Base-by-base conservation (phyloP, 345 rosid genomes). In the Salix viminalis region DNA sequence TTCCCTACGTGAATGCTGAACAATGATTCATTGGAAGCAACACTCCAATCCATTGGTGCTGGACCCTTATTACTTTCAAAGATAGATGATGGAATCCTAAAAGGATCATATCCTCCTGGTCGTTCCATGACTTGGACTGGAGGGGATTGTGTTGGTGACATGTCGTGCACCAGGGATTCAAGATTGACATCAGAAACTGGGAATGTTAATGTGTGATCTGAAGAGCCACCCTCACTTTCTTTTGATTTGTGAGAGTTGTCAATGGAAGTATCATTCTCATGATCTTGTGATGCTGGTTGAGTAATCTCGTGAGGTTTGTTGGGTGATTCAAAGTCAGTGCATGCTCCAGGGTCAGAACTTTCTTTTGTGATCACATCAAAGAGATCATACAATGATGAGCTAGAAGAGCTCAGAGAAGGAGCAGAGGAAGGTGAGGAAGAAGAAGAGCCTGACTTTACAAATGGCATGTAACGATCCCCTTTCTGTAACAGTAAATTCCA, bases 111-210 rank as follows among this genome's bases (percentile, higher is more conserved):
- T 69, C 71, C 81, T 26, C 56, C 84, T 4, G 86, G 60, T 30
- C 92, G 83, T 3, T 89, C 89, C 99, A 95, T 95, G 34, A 84
- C 82, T 88, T 95, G 99, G 64, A 85, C n/a, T 2, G 86, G 81
- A 73, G 98, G 99, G 66, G 91, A 88, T 78, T 83, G 82, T 14
- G 80, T 89, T 19, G 90, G 83, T 15, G 87, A 77, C 7, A 52
- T 39, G 39, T 9, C 46, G 16, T 28, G 76, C 1, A 37, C 75
- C 18, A 32, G 70, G 9, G 89, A 84, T 75, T 82, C 88, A 12
- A 68, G 79, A n/a, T 82, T 76, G 52, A 70, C 69, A 78, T 85
- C 90, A 56, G 92, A 79, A 79, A 81, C 77, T 62, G 84, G 86
- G 71, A 84, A 82, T 32, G 81, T 36, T 6, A 71, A 67, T 75